Conservation (phyloP, 345 rosid genomes). For the Gossypium sturtianum region DNA sequence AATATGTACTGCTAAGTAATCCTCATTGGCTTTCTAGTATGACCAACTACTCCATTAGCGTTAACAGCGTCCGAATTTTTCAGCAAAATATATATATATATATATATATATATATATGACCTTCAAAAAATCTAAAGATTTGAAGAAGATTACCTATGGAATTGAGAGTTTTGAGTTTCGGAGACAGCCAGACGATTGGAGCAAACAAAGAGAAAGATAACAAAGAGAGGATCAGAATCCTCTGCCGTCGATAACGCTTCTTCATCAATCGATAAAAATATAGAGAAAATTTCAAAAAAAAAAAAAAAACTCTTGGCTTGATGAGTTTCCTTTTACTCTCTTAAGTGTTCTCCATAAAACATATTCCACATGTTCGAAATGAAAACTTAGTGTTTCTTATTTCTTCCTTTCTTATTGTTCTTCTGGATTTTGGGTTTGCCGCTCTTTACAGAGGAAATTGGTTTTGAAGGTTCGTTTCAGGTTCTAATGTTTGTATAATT, state of each 20-base stretch:
- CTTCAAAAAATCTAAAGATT: conserved; percentile 4
- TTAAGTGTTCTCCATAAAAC: conserved; percentile 35
- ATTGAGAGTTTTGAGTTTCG: conserved; percentile 42
- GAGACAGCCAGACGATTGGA: conserved; percentile 63
- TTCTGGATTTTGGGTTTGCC: too few species aligned
- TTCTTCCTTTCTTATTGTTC: too few species aligned
- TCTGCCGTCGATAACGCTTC: conserved; percentile 64
- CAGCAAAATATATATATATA: not conserved
- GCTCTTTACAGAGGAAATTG: not conserved
- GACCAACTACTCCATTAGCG: conserved; percentile 1
- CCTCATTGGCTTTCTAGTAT: not conserved
- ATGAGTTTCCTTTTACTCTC: conserved; percentile 9
- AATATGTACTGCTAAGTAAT: not conserved
- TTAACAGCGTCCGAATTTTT: not conserved
- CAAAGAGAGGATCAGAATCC: conserved; percentile 71
- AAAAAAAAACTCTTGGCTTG: not conserved
- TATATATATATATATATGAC: not conserved
- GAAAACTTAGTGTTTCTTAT: too few species aligned
- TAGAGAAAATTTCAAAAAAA: not conserved
- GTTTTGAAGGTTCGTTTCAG: too few species aligned
- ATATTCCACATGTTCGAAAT: conserved; percentile 23
- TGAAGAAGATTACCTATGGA: conserved; percentile 39
- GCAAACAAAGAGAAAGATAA: conserved; percentile 64
- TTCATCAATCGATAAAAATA: conserved; percentile 45
- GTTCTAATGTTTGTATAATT: too few species aligned